Evolutionary conservation across 805 yeast genomes (phyloP), one percentile per base, ranked within the genome.

Genomic region (Zygosaccharomyces kombuchaensis): DNA sequence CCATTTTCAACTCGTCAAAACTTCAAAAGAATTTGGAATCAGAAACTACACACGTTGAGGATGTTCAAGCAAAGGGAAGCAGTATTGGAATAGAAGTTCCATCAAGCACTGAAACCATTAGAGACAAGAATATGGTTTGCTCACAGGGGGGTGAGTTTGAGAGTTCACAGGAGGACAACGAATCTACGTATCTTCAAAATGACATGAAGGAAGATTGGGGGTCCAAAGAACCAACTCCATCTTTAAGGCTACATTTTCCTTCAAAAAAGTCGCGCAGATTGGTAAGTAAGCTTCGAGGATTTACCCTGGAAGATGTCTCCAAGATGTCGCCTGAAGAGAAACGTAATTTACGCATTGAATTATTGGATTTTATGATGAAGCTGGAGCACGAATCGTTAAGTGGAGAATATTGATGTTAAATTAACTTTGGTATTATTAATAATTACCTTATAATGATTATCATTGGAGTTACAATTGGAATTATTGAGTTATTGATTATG

Each of bases 321-420:
- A 36, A 34, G 2, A 22, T 60, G 17, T 26, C 50, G 3, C 39
- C 45, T 14, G 56, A 55, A n/a, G 63, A 60, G 39, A 55, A 52
- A 39, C 51, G 56, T 34, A 52, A 50, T 23, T 26, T 60, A 23
- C 49, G 63, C 16, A 50, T 57, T 21, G 63, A 57, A 34, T 17
- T 60, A 29, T 34, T 54, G 14, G 58, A 56, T 37, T 58, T 60
- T 23, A 47, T 60, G 49, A 47, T 57, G 56, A 56, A 54, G 35
- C 44, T 60, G 23, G 62, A 57, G 30, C 48, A 52, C 14, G 50
- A 49, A 21, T 38, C 41, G 9, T 16, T 27, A 6, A 26, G 16
- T 6, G 34, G 23, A 13, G 31, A 31, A n/a, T 40, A 19, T 29
- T 40, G 36, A 40, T 17, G 32, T 29, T 29, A n/a, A 4, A 2